phyloP scores from a whole-genome alignment of 306 rosid species.

The Benincasa hispida region DNA sequence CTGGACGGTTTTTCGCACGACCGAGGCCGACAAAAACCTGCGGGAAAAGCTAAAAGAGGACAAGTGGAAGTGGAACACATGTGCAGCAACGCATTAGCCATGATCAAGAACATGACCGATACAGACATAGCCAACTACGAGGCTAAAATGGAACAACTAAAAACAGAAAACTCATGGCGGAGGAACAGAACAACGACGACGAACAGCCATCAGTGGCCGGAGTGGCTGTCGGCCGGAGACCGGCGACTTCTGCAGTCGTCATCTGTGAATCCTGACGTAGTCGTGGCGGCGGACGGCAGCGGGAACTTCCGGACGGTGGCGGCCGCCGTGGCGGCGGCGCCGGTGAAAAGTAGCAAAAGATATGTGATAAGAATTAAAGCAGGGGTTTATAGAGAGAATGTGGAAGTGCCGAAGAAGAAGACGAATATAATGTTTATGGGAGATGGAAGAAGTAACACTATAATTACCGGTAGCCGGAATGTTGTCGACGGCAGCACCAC shows the following conservation, averaged over 20 bases:
- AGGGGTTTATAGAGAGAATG: conserved; percentile 16
- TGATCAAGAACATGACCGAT: conserved; percentile 75
- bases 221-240: conserved; percentile 61
- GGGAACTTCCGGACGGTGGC: conserved; percentile 60
- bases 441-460: conserved; percentile 9
- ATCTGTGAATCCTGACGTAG: conserved; percentile 31
- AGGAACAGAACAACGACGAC: conserved; percentile 12
- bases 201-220: conserved; percentile 55
- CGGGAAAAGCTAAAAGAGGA: conserved; percentile 23
- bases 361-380: conserved; percentile 5
- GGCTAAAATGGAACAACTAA: neutral
- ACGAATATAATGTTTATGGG: conserved; percentile 13
- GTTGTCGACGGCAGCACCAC: conserved; percentile 17
- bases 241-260: conserved; percentile 46
- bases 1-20: conserved; percentile 74
- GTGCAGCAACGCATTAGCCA: conserved; percentile 78
- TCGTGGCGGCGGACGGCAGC: conserved; percentile 82
- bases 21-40: conserved; percentile 20
- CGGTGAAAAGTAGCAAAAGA: conserved; percentile 32
- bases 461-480: conserved; percentile 10
- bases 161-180: conserved; percentile 16
- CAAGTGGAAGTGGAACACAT: conserved; percentile 40
- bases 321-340: conserved; percentile 71
- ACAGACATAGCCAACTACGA: conserved; percentile 35
- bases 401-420: conserved; percentile 12